These are phyloP conservation scores for Mangifera indica DNA, from an alignment of 345 rosid species.

Conservation along the genomic window DNA sequence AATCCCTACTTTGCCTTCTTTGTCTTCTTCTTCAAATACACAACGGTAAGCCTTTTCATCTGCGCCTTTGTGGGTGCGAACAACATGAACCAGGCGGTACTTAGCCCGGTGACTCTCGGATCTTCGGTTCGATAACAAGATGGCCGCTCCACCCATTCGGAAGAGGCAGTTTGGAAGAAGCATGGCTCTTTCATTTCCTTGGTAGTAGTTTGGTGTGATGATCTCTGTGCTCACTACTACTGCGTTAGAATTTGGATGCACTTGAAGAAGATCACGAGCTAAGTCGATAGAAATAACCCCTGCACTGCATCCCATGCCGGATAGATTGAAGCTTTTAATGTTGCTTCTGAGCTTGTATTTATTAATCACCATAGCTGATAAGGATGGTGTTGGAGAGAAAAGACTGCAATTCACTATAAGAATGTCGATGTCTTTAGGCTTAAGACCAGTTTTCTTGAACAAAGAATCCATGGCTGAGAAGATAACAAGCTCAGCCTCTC, in stretches of 20 bases:
- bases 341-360: conserved; percentile 76
- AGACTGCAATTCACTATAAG: conserved; percentile 76
- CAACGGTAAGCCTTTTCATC: conserved; percentile 70
- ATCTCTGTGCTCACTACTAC: conserved; percentile 72
- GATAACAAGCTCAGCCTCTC: conserved; percentile 65
- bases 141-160: conserved; percentile 79
- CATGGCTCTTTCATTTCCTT: conserved; percentile 76
- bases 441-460: conserved; percentile 56
- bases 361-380: conserved; percentile 77
- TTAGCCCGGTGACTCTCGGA: conserved; percentile 61
- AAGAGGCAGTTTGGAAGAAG: conserved; percentile 77
- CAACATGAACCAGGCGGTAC: conserved; percentile 65
- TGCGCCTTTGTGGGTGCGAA: conserved; percentile 75
- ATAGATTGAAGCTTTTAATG: conserved; percentile 72
- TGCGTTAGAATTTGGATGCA: conserved; percentile 65
- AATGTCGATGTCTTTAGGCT: conserved; percentile 63
- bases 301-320: conserved; percentile 88
- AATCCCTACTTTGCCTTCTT: conserved; percentile 62
- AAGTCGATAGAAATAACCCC: conserved; percentile 66
- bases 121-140: conserved; percentile 60
- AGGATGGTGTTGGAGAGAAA: conserved; percentile 71
- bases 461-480: conserved; percentile 72
- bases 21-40: conserved; percentile 69
- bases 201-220: conserved; percentile 66
- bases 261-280: conserved; percentile 71